These are phyloP conservation scores for Batkoa obscura DNA, from an alignment of 371 early-diverging fungal species.

Conservation along the genomic window DNA sequence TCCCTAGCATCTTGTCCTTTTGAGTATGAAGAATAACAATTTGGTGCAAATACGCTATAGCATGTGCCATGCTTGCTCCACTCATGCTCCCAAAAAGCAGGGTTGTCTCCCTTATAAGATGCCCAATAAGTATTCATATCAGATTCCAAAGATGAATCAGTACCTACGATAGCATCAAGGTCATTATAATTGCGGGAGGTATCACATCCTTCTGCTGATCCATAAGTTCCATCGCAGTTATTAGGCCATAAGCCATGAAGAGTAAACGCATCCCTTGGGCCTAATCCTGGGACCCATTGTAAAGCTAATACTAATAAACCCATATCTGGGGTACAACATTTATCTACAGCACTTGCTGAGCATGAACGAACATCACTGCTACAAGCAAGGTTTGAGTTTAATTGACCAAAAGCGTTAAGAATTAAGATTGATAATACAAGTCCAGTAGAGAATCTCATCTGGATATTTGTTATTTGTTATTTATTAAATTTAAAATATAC, in stretches of 20 bases:
- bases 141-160: conserved; percentile 15
- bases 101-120: conserved; percentile 35
- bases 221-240: conserved; percentile 35
- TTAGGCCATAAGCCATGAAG: conserved; percentile 72
- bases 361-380: neutral
- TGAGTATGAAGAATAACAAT: conserved; percentile 21
- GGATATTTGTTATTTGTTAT: too few relatives aligned
- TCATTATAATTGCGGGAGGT: conserved; percentile 19
- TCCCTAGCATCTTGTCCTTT: conserved; percentile 27
- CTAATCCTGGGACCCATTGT: conserved; percentile 24
- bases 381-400: neutral
- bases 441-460: too few relatives aligned
- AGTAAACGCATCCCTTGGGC: conserved; percentile 30
- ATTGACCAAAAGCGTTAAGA: too few relatives aligned
- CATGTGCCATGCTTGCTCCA: conserved; percentile 73
- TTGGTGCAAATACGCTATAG: conserved; percentile 35
- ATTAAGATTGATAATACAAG: too few relatives aligned
- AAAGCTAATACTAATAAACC: conserved; percentile 40
- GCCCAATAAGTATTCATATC: conserved; percentile 52
- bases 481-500: too few relatives aligned
- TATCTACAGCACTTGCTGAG: conserved; percentile 6
- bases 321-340: conserved; percentile 48
- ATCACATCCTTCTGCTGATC: conserved; percentile 50
- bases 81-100: conserved; percentile 34
- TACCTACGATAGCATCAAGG: neutral